phyloP scores from a whole-genome alignment of 1,139 yeast genomes.

The Pneumocystis jirovecii region DNA sequence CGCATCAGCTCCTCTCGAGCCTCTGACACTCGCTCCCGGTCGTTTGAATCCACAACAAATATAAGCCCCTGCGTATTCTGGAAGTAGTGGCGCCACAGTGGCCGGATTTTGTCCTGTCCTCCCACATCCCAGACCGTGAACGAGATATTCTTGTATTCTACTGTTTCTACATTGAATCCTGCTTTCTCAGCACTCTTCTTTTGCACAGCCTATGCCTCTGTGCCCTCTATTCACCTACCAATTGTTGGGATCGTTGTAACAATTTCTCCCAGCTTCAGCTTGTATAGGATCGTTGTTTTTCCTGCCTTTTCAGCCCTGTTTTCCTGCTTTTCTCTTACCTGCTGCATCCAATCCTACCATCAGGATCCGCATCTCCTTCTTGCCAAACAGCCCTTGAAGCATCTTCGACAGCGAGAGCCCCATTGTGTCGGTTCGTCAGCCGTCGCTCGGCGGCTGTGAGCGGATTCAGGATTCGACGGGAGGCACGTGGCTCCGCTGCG shows the following conservation, averaged over 20 bases:
- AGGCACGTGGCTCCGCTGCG: no score
- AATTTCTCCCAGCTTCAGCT: conserved; percentile 78
- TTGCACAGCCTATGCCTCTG: no score
- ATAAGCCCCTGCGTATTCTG: conserved; percentile 35
- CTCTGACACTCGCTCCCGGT: conserved; percentile 55
- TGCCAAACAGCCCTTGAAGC: conserved; percentile 59
- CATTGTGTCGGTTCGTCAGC: conserved; percentile 30
- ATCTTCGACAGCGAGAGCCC: conserved; percentile 81
- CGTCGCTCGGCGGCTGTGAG: not conserved
- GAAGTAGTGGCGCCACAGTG: conserved; percentile 72
- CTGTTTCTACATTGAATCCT: conserved; percentile 69
- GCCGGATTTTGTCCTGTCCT: conserved; percentile 93
- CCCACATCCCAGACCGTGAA: conserved; percentile 96
- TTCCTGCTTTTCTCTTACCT: not conserved
- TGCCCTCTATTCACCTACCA: conserved; percentile 24
- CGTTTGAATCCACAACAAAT: conserved; percentile 78
- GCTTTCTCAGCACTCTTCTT: not conserved
- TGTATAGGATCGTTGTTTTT: conserved; percentile 57
- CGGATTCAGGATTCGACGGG: no score
- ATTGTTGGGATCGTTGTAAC: conserved; percentile 89
- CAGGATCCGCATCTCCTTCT: conserved; percentile 64
- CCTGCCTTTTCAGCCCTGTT: conserved; percentile 16
- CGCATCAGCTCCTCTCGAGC: conserved; percentile 65
- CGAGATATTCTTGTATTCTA: conserved; percentile 84
- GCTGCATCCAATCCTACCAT: conserved; percentile 64